A percentile compares a stretch with the other conserved stretches of the same genome.
Evolutionary conservation across 1,284 basidiomycete genomes (phyloP).

Genomic region (Sutorius eximius): DNA sequence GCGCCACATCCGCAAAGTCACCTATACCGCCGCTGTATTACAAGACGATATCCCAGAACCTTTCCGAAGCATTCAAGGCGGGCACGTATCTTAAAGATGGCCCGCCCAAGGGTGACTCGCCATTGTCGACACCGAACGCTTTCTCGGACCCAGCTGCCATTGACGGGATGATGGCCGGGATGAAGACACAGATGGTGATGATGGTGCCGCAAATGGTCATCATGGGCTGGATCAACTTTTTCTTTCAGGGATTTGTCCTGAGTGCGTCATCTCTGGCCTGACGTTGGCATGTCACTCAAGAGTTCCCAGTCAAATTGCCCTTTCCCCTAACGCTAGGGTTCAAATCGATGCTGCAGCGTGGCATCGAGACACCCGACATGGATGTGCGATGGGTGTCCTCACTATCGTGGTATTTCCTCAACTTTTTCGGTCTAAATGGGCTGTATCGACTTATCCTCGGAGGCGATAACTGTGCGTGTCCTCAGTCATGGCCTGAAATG

Average conservation of each 20-base stretch:
- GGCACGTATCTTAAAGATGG: conserved; percentile 87
- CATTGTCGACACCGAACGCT: conserved; percentile 63
- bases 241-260: conserved; percentile 97
- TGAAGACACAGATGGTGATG: conserved; percentile 99
- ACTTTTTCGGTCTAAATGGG: conserved; percentile 97
- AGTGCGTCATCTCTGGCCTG: conserved; percentile 59
- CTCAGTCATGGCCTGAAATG: conserved; percentile 12
- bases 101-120: conserved; percentile 63
- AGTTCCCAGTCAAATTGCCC: conserved; percentile 81
- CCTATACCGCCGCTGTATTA: conserved; percentile 78
- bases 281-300: conserved; percentile 6
- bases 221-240: conserved; percentile 99
- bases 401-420: conserved; percentile 98
- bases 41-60: conserved; percentile 70
- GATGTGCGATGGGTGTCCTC: conserved; percentile 99
- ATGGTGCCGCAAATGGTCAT: conserved; percentile 98
- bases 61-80: conserved; percentile 68
- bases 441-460: conserved; percentile 93
- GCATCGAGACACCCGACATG: conserved; percentile 95
- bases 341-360: conserved; percentile 98
- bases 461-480: conserved; percentile 77
- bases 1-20: conserved; percentile 76
- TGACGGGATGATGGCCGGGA: conserved; percentile 98
- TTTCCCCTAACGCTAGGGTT: conserved; percentile 97
- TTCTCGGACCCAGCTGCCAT: conserved; percentile 88